Evolutionary conservation across 768 basidiomycete genomes (phyloP).

Genomic region (Lactifluus piperatus): DNA sequence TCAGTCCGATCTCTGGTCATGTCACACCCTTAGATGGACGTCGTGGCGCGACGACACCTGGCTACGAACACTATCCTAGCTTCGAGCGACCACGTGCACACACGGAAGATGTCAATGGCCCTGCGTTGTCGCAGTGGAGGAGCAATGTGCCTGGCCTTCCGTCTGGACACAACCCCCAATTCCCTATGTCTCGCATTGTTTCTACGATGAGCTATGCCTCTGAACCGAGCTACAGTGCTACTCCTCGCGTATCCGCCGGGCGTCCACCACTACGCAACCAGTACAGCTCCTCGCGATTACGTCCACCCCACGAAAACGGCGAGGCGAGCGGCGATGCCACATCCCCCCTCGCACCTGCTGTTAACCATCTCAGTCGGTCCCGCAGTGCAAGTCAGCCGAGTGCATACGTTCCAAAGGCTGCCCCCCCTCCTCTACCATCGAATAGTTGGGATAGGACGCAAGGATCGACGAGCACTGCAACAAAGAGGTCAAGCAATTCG

Average conservation of each 20-base stretch:
- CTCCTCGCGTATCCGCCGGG: not conserved
- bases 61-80: conserved; percentile 11
- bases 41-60: conserved; percentile 26
- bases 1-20: conserved; percentile 48
- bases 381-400: conserved; percentile 76
- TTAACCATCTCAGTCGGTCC: conserved; percentile 40
- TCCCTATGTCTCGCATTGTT: conserved; percentile 4
- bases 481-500: conserved; percentile 77
- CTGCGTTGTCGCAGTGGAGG: conserved; percentile 18
- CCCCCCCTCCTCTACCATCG: conserved; percentile 47
- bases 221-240: conserved; percentile 5
- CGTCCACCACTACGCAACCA: conserved; percentile 18
- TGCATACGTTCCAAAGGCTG: conserved; percentile 50
- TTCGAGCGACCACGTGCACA: conserved; percentile 20
- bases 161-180: conserved; percentile 9
- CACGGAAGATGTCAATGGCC: conserved; percentile 20
- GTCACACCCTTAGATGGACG: conserved; percentile 64
- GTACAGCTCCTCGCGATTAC: conserved; percentile 16
- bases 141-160: conserved; percentile 18
- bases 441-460: conserved; percentile 42
- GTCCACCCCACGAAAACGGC: conserved; percentile 9
- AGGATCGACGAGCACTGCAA: conserved; percentile 31
- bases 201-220: conserved; percentile 16
- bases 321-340: conserved; percentile 2
- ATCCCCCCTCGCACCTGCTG: conserved; percentile 18